These are phyloP conservation scores for Castanea crenata DNA, from an alignment of 306 rosid genomes.

Conservation along the genomic window DNA sequence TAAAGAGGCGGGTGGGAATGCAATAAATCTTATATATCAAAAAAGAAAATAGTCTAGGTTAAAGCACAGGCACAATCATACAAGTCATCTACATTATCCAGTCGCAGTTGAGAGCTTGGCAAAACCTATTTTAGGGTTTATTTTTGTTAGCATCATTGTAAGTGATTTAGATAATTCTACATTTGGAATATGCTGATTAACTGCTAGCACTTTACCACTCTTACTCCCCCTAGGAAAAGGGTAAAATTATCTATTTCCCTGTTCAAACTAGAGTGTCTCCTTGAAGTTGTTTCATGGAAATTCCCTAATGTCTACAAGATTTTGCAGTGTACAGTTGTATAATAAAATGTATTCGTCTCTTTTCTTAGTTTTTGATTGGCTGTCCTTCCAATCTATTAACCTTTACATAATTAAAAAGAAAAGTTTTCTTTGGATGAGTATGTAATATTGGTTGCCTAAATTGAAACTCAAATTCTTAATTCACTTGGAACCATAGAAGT, in stretches of 20 bases:
- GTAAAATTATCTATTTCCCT: neutral
- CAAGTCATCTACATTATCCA: neutral
- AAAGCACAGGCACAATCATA: neutral
- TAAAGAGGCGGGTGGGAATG: neutral
- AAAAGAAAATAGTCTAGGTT: neutral
- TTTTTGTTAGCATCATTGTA: neutral
- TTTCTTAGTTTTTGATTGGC: neutral
- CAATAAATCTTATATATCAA: neutral
- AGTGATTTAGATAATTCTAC: neutral
- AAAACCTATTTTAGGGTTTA: neutral
- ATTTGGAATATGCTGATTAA: neutral
- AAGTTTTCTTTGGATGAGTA: neutral
- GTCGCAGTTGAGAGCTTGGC: neutral
- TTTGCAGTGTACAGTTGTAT: neutral
- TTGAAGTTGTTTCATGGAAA: neutral
- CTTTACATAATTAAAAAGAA: neutral
- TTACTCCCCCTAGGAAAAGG: neutral
- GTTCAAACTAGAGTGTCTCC: neutral
- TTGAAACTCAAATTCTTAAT: neutral
- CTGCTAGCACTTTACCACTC: neutral
- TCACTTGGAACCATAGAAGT: neutral
- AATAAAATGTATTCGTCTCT: neutral
- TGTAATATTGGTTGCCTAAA: neutral
- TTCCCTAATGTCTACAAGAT: neutral
- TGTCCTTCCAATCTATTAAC: neutral